Conservation (phyloP, 257 asterid species). For the Solanum virginianum region DNA sequence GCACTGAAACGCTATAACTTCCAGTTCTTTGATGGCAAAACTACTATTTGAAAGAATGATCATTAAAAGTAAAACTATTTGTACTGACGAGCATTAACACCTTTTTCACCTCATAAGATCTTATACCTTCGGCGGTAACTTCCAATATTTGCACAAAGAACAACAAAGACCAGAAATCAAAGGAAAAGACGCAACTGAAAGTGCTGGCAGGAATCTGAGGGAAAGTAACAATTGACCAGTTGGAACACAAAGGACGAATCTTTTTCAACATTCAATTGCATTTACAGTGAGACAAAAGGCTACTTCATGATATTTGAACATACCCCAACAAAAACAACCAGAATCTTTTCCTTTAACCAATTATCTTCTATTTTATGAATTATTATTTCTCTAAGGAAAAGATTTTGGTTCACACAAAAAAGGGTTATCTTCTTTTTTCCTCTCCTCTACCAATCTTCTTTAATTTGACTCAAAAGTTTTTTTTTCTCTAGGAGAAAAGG, state of each 20-base stretch:
- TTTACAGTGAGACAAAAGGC: background rate
- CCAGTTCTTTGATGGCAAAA: background rate
- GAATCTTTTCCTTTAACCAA: background rate
- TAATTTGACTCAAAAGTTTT: background rate
- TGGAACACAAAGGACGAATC: background rate
- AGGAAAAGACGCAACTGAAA: background rate
- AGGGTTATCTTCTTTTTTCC: background rate
- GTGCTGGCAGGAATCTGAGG: background rate
- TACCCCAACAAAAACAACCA: background rate
- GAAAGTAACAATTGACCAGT: background rate
- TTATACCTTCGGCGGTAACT: background rate
- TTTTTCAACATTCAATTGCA: background rate
- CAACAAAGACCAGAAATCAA: background rate
- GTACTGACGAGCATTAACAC: background rate
- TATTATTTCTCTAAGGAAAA: background rate
- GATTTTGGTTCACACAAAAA: background rate
- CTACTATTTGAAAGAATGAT: background rate
- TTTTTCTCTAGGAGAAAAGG: background rate
- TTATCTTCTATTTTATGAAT: background rate
- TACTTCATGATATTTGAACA: background rate
- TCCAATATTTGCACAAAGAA: background rate
- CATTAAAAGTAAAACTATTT: background rate
- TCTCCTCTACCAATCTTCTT: background rate
- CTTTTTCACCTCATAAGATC: background rate
- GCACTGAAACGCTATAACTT: background rate